Evolutionary conservation across 1,284 basidiomycete species (phyloP), one percentile per base, ranked within the genome.

Genomic region (Heterobasidion irregulare): DNA sequence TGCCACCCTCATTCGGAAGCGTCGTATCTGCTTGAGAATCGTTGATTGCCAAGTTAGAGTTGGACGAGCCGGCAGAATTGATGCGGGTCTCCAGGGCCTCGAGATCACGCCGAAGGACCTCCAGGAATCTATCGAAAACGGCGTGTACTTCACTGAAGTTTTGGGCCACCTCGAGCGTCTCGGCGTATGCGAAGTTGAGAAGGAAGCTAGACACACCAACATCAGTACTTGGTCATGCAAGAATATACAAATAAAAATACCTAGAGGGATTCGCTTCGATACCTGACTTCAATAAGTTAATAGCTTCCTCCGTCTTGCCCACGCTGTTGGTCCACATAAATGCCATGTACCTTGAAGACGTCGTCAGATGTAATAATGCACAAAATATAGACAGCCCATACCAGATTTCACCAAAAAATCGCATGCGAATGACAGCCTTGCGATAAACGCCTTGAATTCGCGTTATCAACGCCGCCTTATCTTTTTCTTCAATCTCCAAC

Each of bases 371-470:
- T 6, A n/a, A 26, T n/a, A 52, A 34, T 41, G 19, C 56, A 36
- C 47, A 34, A 8, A 55, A 19, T 15, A 26, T 49, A 48, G 38
- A 49, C 18, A 8, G 36, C 5, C 68, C 79, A 57, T 61, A 92
- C 95, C 94, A 98, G 50, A 98, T 86, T 68, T 99, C 97, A 6
- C 92, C 86, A 68, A 89, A 98, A 72, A 93, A 99, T 47, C 95
- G 80, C 90, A 98, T 92, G 58, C 88, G 78, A 62, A 93, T 85
- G 59, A 92, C 75, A 1, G 92, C 92, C 72, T 96, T 94, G 58
- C 86, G 80, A 69, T 97, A 94, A 2, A 94, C 92, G 50, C 86
- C 84, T 60, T 86, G 82, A 7, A 98, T 78, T 35, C 96, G 82
- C 16, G 76, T 76, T 51, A 86, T 77, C 38, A 96, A 69, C 6